A percentile compares a stretch with the other conserved stretches of the same genome.
Conservation (phyloP, 73 alveolate species). For the Durusdinium trenchii region DNA sequence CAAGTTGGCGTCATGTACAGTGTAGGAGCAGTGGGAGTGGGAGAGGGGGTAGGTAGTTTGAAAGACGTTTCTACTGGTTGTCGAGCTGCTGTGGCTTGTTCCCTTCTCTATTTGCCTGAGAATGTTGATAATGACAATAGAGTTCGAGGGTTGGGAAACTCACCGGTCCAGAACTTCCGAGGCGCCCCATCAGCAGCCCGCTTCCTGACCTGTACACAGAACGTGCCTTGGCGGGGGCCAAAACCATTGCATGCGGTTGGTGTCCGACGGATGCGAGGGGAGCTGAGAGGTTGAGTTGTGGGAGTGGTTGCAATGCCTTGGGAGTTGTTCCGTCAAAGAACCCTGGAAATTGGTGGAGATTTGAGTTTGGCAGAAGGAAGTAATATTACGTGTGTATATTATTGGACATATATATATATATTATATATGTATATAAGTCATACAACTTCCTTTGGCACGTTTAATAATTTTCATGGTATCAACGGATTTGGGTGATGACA, state of each 20-base stretch:
- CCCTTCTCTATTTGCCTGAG: not conserved
- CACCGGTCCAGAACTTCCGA: not conserved
- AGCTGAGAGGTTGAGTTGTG: too few relatives aligned
- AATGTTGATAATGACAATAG: too few relatives aligned
- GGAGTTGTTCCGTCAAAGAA: too few relatives aligned
- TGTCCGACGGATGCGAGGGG: too few relatives aligned
- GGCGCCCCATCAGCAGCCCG: slow-evolving; percentile 80
- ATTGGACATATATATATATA: too few relatives aligned
- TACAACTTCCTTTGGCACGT: too few relatives aligned
- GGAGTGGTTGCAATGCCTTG: too few relatives aligned
- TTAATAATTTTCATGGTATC: not conserved
- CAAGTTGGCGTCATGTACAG: too few relatives aligned
- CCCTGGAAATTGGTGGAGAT: not conserved
- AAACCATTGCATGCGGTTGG: not conserved
- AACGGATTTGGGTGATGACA: not conserved
- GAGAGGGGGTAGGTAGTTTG: too few relatives aligned
- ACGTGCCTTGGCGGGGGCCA: not conserved
- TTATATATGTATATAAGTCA: too few relatives aligned
- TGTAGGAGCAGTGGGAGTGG: too few relatives aligned
- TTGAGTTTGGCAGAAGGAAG: not conserved
- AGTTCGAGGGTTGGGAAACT: too few relatives aligned
- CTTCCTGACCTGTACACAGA: slow-evolving; percentile 76
- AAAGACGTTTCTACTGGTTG: not conserved
- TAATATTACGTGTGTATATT: not conserved
- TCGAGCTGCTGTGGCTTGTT: not conserved